Conservation (phyloP, 805 yeast genomes). For the Saturnispora hagleri region DNA sequence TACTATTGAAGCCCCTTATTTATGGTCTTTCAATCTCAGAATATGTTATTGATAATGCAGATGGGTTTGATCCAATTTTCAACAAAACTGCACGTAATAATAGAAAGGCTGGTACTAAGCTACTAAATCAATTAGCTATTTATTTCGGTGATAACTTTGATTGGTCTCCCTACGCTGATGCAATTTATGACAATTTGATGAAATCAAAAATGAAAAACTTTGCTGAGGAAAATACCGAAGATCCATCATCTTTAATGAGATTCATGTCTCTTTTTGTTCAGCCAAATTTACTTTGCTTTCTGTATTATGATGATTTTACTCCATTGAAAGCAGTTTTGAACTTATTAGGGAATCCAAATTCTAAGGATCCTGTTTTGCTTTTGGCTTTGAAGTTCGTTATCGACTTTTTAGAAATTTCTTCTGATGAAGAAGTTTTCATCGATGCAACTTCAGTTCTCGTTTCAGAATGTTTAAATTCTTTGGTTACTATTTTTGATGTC, state of each 20-base stretch:
- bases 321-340: conserved; percentile 48
- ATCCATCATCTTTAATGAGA: conserved; percentile 68
- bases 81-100: conserved; percentile 46
- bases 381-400: conserved; percentile 47
- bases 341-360: conserved; percentile 42
- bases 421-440: conserved; percentile 34
- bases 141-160: conserved; percentile 39
- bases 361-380: conserved; percentile 58
- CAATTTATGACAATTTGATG: conserved; percentile 46
- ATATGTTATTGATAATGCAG: conserved; percentile 23
- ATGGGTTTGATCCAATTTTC: conserved; percentile 16
- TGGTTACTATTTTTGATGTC: conserved; percentile 41
- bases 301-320: conserved; percentile 46
- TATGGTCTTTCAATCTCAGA: conserved; percentile 50
- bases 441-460: conserved; percentile 49
- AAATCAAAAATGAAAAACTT: conserved; percentile 59
- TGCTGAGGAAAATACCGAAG: conserved; percentile 71
- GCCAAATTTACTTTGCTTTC: conserved; percentile 38
- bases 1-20: conserved; percentile 48
- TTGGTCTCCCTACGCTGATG: conserved; percentile 47
- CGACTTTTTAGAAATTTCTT: conserved; percentile 34
- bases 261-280: conserved; percentile 52
- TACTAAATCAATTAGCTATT: conserved; percentile 48
- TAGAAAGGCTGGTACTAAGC: conserved; percentile 60
- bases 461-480: conserved; percentile 40